Percentiles rank a stretch among this genome's conserved stretches.
These are phyloP conservation scores for Beauveria bassiana DNA, from an alignment of 2,329 filamentous ascomycete genomes.

Conservation along the genomic window DNA sequence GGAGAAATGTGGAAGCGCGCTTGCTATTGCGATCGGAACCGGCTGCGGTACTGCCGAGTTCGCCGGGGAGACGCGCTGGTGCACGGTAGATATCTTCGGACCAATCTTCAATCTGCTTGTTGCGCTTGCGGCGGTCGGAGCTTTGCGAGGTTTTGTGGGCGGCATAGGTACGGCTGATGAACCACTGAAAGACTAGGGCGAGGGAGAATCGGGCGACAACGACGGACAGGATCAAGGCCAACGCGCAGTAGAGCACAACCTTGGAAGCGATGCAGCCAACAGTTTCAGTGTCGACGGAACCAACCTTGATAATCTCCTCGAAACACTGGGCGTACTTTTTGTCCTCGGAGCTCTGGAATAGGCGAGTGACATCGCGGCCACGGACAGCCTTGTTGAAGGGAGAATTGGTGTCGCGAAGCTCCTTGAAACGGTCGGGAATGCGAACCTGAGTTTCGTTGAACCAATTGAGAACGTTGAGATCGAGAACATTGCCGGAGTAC, in stretches of 20 bases:
- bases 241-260: conserved; percentile 89
- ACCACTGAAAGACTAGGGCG: conserved; percentile 92
- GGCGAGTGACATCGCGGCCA: conserved; percentile 82
- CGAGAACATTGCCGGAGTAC: conserved; percentile 88
- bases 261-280: conserved; percentile 96
- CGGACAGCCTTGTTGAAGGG: conserved; percentile 55
- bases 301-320: conserved; percentile 90
- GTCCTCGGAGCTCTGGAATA: conserved; percentile 70
- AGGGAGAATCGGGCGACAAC: conserved; percentile 82
- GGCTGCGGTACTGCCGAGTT: conserved; percentile 56
- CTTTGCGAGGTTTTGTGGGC: conserved; percentile 79
- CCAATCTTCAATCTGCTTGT: conserved; percentile 96
- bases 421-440: conserved; percentile 69
- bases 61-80: conserved; percentile 69
- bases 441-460: conserved; percentile 76
- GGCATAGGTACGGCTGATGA: conserved; percentile 78
- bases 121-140: conserved; percentile 72
- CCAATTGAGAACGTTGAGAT: conserved; percentile 82
- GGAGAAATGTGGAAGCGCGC: conserved; percentile 75
- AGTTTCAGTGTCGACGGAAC: conserved; percentile 89
- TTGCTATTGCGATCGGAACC: conserved; percentile 66
- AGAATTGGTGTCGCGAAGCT: conserved; percentile 62
- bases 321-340: conserved; percentile 82
- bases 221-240: conserved; percentile 86
- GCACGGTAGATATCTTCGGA: conserved; percentile 94